phyloP scores from a whole-genome alignment of 108 stramenopile species.

The Hondaea fermentalgiana region DNA sequence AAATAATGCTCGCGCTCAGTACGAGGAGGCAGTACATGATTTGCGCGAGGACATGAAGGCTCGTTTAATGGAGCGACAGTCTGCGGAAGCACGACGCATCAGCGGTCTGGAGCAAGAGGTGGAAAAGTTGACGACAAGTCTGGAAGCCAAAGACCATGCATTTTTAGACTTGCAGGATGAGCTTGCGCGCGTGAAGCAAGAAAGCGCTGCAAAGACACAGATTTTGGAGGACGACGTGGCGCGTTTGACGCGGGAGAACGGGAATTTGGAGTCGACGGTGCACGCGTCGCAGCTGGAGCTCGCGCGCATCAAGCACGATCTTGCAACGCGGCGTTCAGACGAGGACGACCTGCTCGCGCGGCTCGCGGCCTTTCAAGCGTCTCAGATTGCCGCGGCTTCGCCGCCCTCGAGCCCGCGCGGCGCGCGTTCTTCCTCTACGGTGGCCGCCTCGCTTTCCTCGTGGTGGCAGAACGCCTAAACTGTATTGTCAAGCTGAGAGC shows the following conservation, averaged over 20 bases:
- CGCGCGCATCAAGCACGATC: not conserved
- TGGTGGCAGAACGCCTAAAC: too few relatives aligned
- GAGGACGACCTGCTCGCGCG: conserved; percentile 2
- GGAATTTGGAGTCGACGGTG: not conserved
- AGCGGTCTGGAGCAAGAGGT: not conserved
- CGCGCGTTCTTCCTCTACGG: too few relatives aligned
- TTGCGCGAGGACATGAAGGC: not conserved
- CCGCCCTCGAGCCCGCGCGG: not conserved
- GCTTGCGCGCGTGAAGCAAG: not conserved
- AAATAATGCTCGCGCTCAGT: not conserved
- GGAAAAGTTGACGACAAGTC: not conserved
- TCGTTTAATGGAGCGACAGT: not conserved
- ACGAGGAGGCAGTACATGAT: not conserved
- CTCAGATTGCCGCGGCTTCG: not conserved
- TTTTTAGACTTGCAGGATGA: not conserved
- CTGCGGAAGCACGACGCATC: not conserved
- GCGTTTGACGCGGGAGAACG: not conserved
- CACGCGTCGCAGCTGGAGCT: not conserved
- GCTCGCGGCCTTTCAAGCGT: not conserved
- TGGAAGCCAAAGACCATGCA: not conserved
- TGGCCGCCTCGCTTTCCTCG: too few relatives aligned
- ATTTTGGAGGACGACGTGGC: not conserved
- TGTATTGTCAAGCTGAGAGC: too few relatives aligned
- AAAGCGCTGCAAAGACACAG: not conserved
- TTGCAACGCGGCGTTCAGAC: not conserved